These are phyloP conservation scores for Cryoendolithus antarcticus DNA, from an alignment of 2,329 filamentous ascomycete genomes.

Conservation along the genomic window DNA sequence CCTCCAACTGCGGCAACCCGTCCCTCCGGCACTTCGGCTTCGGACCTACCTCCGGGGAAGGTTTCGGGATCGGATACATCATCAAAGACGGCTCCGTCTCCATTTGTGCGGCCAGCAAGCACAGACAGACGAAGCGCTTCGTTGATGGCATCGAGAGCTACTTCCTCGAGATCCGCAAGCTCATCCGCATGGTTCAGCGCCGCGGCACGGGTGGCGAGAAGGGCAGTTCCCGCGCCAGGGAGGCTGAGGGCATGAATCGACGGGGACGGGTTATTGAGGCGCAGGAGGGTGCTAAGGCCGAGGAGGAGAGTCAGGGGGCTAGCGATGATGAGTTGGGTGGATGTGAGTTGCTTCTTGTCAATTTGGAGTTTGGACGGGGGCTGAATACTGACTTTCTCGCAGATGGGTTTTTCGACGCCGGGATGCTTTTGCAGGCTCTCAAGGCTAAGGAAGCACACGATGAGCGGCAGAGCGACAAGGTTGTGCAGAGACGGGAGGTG, in stretches of 20 bases:
- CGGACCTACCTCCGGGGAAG: constrained; percentile 82
- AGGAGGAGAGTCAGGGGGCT: constrained; percentile 54
- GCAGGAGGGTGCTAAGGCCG: constrained; percentile 46
- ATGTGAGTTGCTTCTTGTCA: constrained; percentile 52
- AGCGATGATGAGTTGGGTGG: constrained; percentile 81
- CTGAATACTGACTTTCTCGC: constrained; percentile 6
- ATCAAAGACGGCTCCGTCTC: constrained; percentile 89
- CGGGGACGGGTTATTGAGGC: constrained; percentile 52
- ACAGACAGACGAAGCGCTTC: constrained; percentile 82
- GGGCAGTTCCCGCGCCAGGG: constrained; percentile 45
- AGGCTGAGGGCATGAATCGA: constrained; percentile 49
- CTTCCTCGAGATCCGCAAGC: constrained; percentile 75
- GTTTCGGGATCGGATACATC: constrained; percentile 96
- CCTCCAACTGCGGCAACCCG: constrained; percentile 97
- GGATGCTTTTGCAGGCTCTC: constrained; percentile 81
- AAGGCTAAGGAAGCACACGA: constrained; percentile 53
- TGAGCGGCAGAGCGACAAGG: constrained; percentile 40
- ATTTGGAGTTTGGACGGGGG: background rate
- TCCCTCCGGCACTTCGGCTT: constrained; percentile 92
- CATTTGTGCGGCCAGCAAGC: constrained; percentile 87
- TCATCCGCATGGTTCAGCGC: constrained; percentile 58
- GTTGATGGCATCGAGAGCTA: constrained; percentile 85
- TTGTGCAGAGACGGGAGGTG: constrained; percentile 53
- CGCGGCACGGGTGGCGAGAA: constrained; percentile 42
- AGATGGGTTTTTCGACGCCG: constrained; percentile 97